A percentile compares a stretch with the other conserved stretches of the same genome.
Conservation (phyloP, 768 basidiomycete genomes). For the Fomitopsis serialis region DNA sequence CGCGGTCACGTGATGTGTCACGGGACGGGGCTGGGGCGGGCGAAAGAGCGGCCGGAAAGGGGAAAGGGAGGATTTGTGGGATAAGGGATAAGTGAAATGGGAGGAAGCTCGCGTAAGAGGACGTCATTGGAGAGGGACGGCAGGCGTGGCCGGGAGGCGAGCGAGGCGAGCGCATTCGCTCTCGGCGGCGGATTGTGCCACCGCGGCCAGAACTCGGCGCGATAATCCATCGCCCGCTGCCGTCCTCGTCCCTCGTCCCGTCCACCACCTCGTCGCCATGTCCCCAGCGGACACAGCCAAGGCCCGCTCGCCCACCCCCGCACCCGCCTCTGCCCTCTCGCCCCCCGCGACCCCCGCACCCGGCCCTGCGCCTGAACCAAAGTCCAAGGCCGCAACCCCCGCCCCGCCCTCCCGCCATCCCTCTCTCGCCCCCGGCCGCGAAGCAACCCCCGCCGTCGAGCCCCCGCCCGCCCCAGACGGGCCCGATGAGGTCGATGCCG, state of each 20-base stretch:
- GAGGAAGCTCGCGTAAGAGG: background rate
- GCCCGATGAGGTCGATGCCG: conserved; percentile 2
- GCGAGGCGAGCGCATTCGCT: background rate
- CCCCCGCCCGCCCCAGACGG: conserved; percentile 3
- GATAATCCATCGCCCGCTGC: background rate
- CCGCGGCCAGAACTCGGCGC: conserved; percentile 1
- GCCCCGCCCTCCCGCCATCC: conserved; percentile 6
- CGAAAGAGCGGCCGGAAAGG: too few species aligned
- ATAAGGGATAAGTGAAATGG: background rate
- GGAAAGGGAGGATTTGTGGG: background rate
- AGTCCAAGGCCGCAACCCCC: conserved; percentile 5
- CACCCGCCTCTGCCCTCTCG: conserved; percentile 9
- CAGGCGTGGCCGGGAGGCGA: background rate
- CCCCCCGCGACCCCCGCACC: background rate
- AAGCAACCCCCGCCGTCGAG: background rate
- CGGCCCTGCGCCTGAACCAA: too few species aligned
- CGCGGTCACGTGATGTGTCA: background rate
- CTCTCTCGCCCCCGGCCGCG: background rate
- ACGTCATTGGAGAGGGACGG: background rate
- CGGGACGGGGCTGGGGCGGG: too few species aligned
- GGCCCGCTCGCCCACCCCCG: conserved; percentile 10
- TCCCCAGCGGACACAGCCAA: conserved; percentile 4
- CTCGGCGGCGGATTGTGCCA: background rate
- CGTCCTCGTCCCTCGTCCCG: background rate
- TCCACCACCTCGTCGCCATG: background rate